Evolutionary conservation across 2,329 filamentous ascomycete species (phyloP), one percentile per base, ranked within the genome.

Genomic region (Aaosphaeria pasadenensis): DNA sequence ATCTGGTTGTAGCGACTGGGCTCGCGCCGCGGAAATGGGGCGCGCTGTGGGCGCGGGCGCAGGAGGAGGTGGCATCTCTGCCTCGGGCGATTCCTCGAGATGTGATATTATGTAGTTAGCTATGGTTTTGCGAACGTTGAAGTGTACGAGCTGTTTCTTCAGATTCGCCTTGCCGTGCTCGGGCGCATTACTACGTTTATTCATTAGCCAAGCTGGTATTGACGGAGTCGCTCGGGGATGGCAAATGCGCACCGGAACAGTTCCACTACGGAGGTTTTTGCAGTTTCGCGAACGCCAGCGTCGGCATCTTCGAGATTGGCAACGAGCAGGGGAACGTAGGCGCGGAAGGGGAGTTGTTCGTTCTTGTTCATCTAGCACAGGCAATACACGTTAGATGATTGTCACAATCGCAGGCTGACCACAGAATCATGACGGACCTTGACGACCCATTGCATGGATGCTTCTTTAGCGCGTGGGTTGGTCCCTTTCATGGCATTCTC

Each of bases 261-360:
- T 54, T 94, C 88, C 50, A 96, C 88, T 43, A 96, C 85, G 1
- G 89, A 87, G 47, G 77, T 77, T 73, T 94, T 95, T 52, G 91
- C 90, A 35, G 83, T 81, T 62, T 96, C 91, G 67, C 92, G 84
- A 55, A 96, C 91, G 71, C 84, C 86, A 43, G 88, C 87, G 67
- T 96, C 92, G 7, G 91, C 88, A 69, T 96, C 91, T 71, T 96
- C 92, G 39, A 96, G 80, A 56, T 94, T 81, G 46, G 89, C 86
- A 74, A 96, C 92, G 38, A 96, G 78, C 7, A 81, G 80, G 3
- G 89, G 87, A 1, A 95, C 91, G 66, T 95, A 96, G 61, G 76
- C 77, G 53, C 89, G 87, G 72, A 96, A 96, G 35, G 86, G 85
- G 55, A 96, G 76, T 36, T 83, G 84, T 49, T 91, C 82, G 46